Conservation (phyloP, 495 filamentous ascomycete species). For the Daldinia vernicosa region DNA sequence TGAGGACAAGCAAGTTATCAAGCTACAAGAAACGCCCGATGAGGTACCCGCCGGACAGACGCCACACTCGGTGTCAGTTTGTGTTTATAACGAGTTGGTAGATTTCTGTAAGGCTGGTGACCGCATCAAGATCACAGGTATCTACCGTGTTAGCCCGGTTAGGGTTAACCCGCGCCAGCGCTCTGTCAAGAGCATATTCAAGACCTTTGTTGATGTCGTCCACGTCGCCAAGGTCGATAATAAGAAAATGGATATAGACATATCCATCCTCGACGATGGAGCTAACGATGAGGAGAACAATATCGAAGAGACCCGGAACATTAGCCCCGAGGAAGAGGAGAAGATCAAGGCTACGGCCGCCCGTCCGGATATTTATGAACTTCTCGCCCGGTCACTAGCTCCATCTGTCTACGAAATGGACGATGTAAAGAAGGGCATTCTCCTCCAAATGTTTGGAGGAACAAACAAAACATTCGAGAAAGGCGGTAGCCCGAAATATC, state of each 20-base stretch:
- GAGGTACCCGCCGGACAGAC: slow-evolving; percentile 94
- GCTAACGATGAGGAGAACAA: slow-evolving; percentile 76
- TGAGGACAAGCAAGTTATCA: slow-evolving; percentile 98
- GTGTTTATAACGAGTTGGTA: slow-evolving; percentile 95
- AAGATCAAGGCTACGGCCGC: slow-evolving; percentile 85
- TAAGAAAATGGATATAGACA: slow-evolving; percentile 89
- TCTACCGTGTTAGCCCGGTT: slow-evolving; percentile 93
- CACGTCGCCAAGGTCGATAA: slow-evolving; percentile 98
- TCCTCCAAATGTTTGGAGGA: slow-evolving; percentile 95
- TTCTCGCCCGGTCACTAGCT: slow-evolving; percentile 89
- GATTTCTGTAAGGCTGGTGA: slow-evolving; percentile 98
- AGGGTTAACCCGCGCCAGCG: slow-evolving; percentile 94
- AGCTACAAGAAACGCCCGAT: slow-evolving; percentile 97
- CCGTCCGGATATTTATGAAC: slow-evolving; percentile 90
- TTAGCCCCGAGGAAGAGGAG: slow-evolving; percentile 88
- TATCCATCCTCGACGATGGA: slow-evolving; percentile 82
- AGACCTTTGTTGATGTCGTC: slow-evolving; percentile 94
- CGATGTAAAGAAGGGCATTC: slow-evolving; percentile 97
- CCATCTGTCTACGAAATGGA: slow-evolving; percentile 98
- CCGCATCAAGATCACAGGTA: slow-evolving; percentile 93
- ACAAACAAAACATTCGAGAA: slow-evolving; percentile 99
- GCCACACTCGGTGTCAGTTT: slow-evolving; percentile 97
- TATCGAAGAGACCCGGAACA: slow-evolving; percentile 81
- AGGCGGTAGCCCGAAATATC: slow-evolving; percentile 91
- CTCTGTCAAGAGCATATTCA: slow-evolving; percentile 92